phyloP scores from a whole-genome alignment of 495 filamentous ascomycete genomes.

The Daldinia loculata region DNA sequence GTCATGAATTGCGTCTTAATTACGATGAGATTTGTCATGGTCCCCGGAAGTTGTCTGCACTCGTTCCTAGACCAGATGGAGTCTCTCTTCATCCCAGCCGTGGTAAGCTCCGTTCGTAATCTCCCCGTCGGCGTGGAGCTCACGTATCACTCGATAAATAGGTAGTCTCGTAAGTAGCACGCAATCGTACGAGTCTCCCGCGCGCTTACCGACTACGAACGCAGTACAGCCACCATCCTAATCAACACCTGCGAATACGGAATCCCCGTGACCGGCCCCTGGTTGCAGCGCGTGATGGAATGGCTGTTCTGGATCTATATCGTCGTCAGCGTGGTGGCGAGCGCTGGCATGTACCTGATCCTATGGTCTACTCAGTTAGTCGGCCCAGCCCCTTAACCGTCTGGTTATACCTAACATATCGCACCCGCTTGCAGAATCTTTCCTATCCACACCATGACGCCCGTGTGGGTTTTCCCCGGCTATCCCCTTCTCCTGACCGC shows the following conservation, averaged over 20 bases:
- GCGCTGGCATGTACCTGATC: conserved; percentile 75
- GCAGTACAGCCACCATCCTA: conserved; percentile 75
- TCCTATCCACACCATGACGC: conserved; percentile 87
- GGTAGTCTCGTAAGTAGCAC: conserved; percentile 55
- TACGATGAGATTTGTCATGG: conserved; percentile 71
- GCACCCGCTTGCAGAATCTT: conserved; percentile 60
- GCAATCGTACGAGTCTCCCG: neutral
- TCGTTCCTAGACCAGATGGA: conserved; percentile 83
- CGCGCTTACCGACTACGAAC: neutral
- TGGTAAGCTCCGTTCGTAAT: conserved; percentile 57
- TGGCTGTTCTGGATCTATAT: conserved; percentile 80
- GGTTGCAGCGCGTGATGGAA: conserved; percentile 70
- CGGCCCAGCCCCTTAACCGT: neutral
- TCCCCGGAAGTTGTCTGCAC: conserved; percentile 73
- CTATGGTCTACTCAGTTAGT: conserved; percentile 68
- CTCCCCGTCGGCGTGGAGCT: neutral
- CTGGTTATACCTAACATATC: conserved; percentile 4
- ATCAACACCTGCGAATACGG: conserved; percentile 86
- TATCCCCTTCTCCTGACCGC: conserved; percentile 85
- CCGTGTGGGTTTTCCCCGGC: conserved; percentile 90
- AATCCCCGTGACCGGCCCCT: conserved; percentile 67
- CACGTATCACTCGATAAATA: conserved; percentile 27
- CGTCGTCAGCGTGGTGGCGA: conserved; percentile 67
- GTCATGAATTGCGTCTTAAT: conserved; percentile 73
- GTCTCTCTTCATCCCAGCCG: conserved; percentile 79